Base-by-base conservation (phyloP, 805 yeast species). In the Nakazawaea pomicola region DNA sequence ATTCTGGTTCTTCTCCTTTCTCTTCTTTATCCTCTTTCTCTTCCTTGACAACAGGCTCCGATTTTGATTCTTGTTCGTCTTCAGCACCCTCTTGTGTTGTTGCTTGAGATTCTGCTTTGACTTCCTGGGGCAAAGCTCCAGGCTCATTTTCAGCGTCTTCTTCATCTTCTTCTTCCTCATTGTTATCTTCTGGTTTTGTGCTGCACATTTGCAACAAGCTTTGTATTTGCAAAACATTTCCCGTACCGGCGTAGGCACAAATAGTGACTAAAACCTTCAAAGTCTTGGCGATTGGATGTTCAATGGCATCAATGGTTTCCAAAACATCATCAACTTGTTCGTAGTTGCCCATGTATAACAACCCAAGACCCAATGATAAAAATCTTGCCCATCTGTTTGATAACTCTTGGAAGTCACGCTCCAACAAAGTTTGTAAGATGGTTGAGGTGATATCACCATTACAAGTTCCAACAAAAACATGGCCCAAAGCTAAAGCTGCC, bases 201-300 rank as follows among this genome's bases (percentile, higher is more conserved):
- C 95, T 83, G 57, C 93, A 78, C 74, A 89, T 88, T 54, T 88
- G 95, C 54, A 91, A 74, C 56, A 93, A 71, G 29, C 87, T 80
- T 68, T 93, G 99, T 47, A 93, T 85, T 67, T 90, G 93, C 47
- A 93, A 74, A 24, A 93, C 99, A 59, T 93, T 93, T 51, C 99
- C 99, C 29, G 98, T 88, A 48, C 98, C 99, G 9, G 96, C 95
- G 65, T 84, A 90, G 4, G 98, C 95, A 67, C 97, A 86, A 40
- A 90, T 83, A 47, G 83, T 88, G 25, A 95, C 89, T 55, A 93
- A 71, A 12, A 89, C 93, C 62, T 87, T 93, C 57, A 90, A 77
- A 34, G 95, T 84, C 51, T 85, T 81, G 20, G 93, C 80, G 56
- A 93, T 82, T 30, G 97, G 97, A 58, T 91, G 97, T 51, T 89